phyloP scores from a whole-genome alignment of 805 yeast species.

The Nadsonia fulvescens region DNA sequence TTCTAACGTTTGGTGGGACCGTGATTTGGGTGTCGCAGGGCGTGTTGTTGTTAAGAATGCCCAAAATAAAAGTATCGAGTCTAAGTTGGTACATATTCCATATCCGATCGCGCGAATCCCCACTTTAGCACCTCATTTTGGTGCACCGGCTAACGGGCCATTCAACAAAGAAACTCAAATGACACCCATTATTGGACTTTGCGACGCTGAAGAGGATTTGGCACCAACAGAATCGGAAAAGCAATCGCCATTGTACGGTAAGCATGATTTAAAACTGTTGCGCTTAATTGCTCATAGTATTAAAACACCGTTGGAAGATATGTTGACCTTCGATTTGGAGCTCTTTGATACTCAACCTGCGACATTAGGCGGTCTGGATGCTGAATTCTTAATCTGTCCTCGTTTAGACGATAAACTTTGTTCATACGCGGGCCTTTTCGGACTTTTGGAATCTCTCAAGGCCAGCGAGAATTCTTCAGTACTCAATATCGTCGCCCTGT shows the following conservation, averaged over 20 bases:
- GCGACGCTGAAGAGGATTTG: conserved; percentile 16
- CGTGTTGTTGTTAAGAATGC: conserved; percentile 36
- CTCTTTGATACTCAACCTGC: conserved; percentile 72
- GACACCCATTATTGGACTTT: conserved; percentile 59
- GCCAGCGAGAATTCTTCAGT: conserved; percentile 17
- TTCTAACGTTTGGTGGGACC: conserved; percentile 50
- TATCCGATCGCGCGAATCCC: conserved; percentile 57
- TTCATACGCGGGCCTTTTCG: conserved; percentile 50
- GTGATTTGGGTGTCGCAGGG: conserved; percentile 78
- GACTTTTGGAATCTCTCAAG: conserved; percentile 32
- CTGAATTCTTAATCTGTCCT: conserved; percentile 66
- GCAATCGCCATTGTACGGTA: conserved; percentile 48
- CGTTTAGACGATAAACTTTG: conserved; percentile 76
- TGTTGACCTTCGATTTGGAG: conserved; percentile 58
- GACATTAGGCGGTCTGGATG: conserved; percentile 53
- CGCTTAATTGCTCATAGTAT: conserved; percentile 52
- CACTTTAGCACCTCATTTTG: conserved; percentile 76
- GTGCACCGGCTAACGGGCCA: conserved; percentile 47
- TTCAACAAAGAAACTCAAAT: conserved; percentile 67
- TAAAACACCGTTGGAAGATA: conserved; percentile 37
- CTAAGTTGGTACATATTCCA: conserved; percentile 22
- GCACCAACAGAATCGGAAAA: conserved; percentile 40
- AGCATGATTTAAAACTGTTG: conserved; percentile 48
- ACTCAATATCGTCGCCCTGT: conserved; percentile 39
- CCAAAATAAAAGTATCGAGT: conserved; percentile 14